Evolutionary conservation across 2,329 filamentous ascomycete species (phyloP).

Genomic region (Claviceps spartinae): DNA sequence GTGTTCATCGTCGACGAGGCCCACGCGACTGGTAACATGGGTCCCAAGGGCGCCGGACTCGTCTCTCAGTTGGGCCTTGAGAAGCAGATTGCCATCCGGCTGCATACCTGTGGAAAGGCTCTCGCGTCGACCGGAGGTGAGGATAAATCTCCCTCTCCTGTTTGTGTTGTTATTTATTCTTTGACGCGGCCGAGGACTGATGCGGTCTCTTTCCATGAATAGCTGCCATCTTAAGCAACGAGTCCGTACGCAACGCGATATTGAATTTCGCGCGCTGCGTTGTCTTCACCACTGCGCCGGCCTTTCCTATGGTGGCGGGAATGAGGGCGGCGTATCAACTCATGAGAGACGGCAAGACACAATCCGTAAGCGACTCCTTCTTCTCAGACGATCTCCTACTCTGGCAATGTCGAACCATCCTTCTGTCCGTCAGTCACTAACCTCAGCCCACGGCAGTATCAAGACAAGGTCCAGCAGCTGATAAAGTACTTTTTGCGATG

Average conservation of each 20-base stretch:
- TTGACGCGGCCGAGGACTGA: not conserved
- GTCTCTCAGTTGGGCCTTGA: slow-evolving; percentile 36
- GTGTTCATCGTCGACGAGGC: slow-evolving; percentile 44
- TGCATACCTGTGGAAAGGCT: slow-evolving; percentile 42
- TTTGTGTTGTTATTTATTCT: not conserved
- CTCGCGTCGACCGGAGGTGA: slow-evolving; percentile 25
- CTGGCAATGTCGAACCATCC: not conserved
- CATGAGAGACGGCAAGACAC: slow-evolving; percentile 6
- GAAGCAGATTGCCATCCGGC: slow-evolving; percentile 30
- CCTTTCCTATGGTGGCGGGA: slow-evolving; percentile 10
- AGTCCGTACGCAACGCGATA: slow-evolving; percentile 8
- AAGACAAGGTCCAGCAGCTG: slow-evolving; percentile 12
- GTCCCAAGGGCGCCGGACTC: slow-evolving; percentile 32
- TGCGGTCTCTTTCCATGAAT: not conserved
- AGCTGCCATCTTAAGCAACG: slow-evolving; percentile 11
- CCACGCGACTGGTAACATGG: slow-evolving; percentile 28
- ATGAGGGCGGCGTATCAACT: slow-evolving; percentile 11
- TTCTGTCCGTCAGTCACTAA: not conserved
- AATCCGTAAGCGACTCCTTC: slow-evolving; percentile 2
- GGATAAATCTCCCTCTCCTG: not conserved
- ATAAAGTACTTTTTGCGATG: slow-evolving; percentile 15
- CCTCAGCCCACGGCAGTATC: not conserved
- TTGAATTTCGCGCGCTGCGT: slow-evolving; percentile 10
- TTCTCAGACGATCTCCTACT: not conserved
- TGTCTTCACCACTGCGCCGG: slow-evolving; percentile 11